Percentiles rank a stretch among this genome's conserved stretches.
Conservation (phyloP, 164 flowering plant species). For the Piper longum region DNA sequence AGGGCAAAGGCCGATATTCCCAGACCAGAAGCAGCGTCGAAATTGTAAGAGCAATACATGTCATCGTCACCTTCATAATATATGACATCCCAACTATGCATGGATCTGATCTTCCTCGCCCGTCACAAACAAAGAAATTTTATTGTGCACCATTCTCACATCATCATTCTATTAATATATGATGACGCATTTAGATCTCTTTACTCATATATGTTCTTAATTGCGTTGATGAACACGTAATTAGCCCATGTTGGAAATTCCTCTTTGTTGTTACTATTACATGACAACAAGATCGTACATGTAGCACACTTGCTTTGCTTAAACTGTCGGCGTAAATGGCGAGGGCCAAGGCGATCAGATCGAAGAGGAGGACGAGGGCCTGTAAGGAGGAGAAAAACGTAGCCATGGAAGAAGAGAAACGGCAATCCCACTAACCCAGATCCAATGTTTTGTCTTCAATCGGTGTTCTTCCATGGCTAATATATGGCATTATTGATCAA, state of each 20-base stretch:
- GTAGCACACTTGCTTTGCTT: neutral
- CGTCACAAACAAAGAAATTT: conserved; percentile 18
- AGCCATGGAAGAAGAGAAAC: conserved; percentile 28
- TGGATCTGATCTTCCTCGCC: conserved; percentile 22
- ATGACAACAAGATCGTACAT: too few species aligned
- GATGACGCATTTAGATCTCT: too few species aligned
- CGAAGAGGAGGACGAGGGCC: conserved; percentile 40
- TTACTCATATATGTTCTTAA: too few species aligned
- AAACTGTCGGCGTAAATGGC: conserved; percentile 51
- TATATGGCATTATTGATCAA: too few species aligned
- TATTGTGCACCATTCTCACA: conserved; percentile 38
- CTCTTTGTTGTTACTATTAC: too few species aligned
- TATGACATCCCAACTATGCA: conserved; percentile 8
- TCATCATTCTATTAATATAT: conserved; percentile 25
- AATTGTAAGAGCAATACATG: conserved; percentile 61
- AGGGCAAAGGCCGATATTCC: conserved; percentile 75
- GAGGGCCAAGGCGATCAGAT: conserved; percentile 68
- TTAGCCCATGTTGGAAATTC: too few species aligned
- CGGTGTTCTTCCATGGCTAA: neutral
- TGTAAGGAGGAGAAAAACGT: conserved; percentile 33
- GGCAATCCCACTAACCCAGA: neutral
- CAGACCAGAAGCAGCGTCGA: conserved; percentile 70
- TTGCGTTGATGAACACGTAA: too few species aligned
- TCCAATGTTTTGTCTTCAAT: neutral
- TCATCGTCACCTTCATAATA: conserved; percentile 25